Evolutionary conservation across 2,329 filamentous ascomycete genomes (phyloP), one percentile per base, ranked within the genome.

Genomic region (Cladosporium austrohemisphaericum): DNA sequence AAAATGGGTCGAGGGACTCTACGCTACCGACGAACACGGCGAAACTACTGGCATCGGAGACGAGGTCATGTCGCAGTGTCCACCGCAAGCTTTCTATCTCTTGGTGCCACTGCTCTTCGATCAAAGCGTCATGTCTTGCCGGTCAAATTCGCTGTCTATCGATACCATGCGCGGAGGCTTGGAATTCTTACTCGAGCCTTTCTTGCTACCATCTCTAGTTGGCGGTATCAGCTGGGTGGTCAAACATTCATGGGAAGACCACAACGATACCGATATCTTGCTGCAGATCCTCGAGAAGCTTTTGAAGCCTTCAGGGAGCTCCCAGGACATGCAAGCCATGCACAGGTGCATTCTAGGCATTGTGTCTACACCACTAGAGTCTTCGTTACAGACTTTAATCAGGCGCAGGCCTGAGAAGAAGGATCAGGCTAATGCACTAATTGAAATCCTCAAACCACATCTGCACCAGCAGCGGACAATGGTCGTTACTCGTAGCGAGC

Each of bases 1-100:
- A 36, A 83, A 81, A 22, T 94, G 88, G 88, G 82, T 92, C 18
- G 80, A 81, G 23, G 86, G 86, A 0, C 76, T 94, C 2, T 92
- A 89, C 58, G 83, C 88, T 55, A 81, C 79, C 6, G 86, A 91
- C 57, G 66, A 68, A 35, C 59, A 65, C 22, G 66, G 63, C 19
- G 79, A 81, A 10, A 63, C 64, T 3, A 80, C 82, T 28, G 86
- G 85, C 0, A 78, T 93, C 3, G 83, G 83, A 6, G 88, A 93
- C 59, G 88, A 92, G 51, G 72, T 92, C 6, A 88, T 92, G 80
- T 84, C 86, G 7, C 86, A 85, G 1, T 93, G 88, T 58, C 83
- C 84, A 1, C 88, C 88, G 1, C 87, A 91, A 61, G 83, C 90
- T 31, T 93, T 93, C 63, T 92, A 92, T 59, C 71, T 87, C 14